Evolutionary conservation across 441 rosid species (phyloP), one percentile per base, ranked within the genome.

Genomic region (Bocquillonia castaneifolia): DNA sequence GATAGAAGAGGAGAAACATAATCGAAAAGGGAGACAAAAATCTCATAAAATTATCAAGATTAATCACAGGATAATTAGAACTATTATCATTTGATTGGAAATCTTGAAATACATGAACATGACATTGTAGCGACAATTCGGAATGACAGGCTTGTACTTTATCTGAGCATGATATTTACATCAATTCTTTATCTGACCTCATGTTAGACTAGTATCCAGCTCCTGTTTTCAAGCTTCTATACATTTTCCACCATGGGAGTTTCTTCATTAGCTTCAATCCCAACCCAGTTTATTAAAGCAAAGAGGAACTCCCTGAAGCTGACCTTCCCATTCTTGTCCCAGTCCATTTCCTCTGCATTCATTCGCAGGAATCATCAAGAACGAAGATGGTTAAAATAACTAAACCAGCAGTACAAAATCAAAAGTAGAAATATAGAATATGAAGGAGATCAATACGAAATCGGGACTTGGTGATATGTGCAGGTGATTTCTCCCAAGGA

Each of bases 331-430:
- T 82, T 85, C 69, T 81, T 85, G 75, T 88, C 83, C 91, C 92
- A 88, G 68, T 89, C 96, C 90, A 91, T 84, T 86, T 91, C 96
- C 65, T 82, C 97, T 89, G 90, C 87, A 83, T 68, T 70, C 59
- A 65, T 58, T 76, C 57, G 70, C 2, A 56, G 59, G 69, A 75
- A 52, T 67, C 23, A 57, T 34, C 48, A 59, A 25, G 58, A 69
- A n/a, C n/a, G n/a, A n/a, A 61, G 29, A 75, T 1, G 34, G 17
- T 63, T 18, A 69, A 22, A 48, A 57, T 42, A 71, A 67, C 37
- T 40, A n/a, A 54, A 47, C 31, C 39, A 28, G 12, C 20, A 39
- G 51, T 12, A 40, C 10, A 54, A 60, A 26, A 44, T 44, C 12
- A 36, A 45, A 59, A 36, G 39, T 23, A 13, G 32, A 62, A 64